phyloP scores from a whole-genome alignment of 306 rosid species.

The Quercus aquifolioides region DNA sequence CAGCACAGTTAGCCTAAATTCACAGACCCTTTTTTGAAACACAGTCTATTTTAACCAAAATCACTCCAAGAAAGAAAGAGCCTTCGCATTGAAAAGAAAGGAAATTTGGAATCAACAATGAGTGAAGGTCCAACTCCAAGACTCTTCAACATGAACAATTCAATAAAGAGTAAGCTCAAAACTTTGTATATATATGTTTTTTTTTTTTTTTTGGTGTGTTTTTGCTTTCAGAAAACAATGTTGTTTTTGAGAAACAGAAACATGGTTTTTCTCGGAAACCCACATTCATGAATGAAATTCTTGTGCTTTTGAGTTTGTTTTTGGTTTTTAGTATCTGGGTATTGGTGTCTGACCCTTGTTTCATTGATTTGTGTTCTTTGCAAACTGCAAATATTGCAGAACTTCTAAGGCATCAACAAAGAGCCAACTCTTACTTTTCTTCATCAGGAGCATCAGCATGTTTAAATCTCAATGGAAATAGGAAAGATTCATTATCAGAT shows the following conservation, averaged over 20 bases:
- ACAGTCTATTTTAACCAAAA: too few relatives aligned
- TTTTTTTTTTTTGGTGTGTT: background rate
- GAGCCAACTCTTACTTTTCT: constrained; percentile 30
- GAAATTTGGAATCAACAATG: constrained; percentile 29
- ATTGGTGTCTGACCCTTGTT: background rate
- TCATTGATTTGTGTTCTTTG: background rate
- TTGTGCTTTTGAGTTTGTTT: constrained; percentile 2
- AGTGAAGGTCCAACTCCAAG: constrained; percentile 46
- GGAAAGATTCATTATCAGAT: too few relatives aligned
- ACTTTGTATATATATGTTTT: background rate
- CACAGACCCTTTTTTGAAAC: too few relatives aligned
- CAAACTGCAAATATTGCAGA: constrained; percentile 53
- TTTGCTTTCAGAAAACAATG: background rate
- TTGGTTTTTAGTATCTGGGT: constrained; percentile 23
- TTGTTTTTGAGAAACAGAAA: background rate
- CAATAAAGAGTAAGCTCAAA: constrained; percentile 52
- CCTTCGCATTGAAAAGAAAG: background rate
- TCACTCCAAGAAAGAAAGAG: background rate
- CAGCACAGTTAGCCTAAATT: too few relatives aligned
- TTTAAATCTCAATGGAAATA: too few relatives aligned
- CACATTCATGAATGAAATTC: background rate
- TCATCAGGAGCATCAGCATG: constrained; percentile 26
- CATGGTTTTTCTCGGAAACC: background rate
- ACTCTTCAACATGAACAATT: constrained; percentile 56
- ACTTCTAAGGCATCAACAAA: constrained; percentile 47